A percentile compares a stretch with the other conserved stretches of the same genome.
phyloP scores from a whole-genome alignment of 139 green algal species.

The Monoraphidium neglectum region DNA sequence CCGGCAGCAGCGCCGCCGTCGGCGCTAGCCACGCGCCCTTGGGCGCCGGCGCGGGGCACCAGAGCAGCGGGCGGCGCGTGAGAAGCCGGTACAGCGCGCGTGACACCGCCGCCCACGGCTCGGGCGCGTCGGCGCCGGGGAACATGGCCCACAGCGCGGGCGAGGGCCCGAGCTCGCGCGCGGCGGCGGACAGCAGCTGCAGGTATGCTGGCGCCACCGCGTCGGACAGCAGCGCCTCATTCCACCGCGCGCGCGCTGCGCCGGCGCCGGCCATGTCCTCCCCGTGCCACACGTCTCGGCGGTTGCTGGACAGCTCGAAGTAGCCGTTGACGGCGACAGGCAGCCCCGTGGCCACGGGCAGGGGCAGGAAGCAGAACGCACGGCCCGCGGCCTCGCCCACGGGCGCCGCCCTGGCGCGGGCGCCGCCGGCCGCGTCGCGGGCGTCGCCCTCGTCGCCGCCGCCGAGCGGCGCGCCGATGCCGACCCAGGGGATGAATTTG shows the following conservation, averaged over 20 bases:
- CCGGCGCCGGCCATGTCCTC: slow-evolving; percentile 63
- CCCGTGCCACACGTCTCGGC: slow-evolving; percentile 69
- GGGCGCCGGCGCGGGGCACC: slow-evolving; percentile 1
- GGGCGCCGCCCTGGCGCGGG: neutral
- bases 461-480: slow-evolving; percentile 58
- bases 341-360: slow-evolving; percentile 68
- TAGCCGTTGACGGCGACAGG: slow-evolving; percentile 81
- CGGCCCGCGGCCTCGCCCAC: slow-evolving; percentile 34
- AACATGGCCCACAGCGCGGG: slow-evolving; percentile 11
- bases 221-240: slow-evolving; percentile 51
- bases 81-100: neutral
- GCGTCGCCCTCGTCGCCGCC: neutral
- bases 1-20: slow-evolving; percentile 24
- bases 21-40: slow-evolving; percentile 28
- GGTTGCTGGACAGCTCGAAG: slow-evolving; percentile 84
- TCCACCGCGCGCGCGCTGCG: slow-evolving; percentile 56
- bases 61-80: neutral
- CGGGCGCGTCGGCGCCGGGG: neutral
- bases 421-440: neutral
- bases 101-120: slow-evolving; percentile 9
- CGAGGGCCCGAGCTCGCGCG: slow-evolving; percentile 38
- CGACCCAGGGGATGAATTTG: slow-evolving; percentile 78
- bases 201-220: slow-evolving; percentile 44
- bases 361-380: slow-evolving; percentile 85
- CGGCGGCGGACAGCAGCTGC: slow-evolving; percentile 55